Conservation (phyloP, 2,329 filamentous ascomycete genomes). For the Fusarium abutilonis region DNA sequence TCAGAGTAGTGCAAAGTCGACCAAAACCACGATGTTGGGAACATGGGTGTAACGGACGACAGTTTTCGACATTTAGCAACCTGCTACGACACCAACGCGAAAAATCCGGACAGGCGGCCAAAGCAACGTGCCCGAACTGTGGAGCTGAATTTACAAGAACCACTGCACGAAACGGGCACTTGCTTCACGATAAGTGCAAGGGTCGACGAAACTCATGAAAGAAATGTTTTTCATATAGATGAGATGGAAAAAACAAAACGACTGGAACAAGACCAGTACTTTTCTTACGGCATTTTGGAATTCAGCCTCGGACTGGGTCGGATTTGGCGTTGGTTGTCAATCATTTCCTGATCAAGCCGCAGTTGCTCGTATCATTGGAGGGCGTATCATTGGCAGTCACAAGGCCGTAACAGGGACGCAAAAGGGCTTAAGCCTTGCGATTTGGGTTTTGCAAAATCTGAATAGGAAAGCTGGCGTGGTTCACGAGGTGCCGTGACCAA, state of each 20-base stretch:
- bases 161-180: constrained; percentile 85
- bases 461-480: constrained; percentile 27
- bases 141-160: constrained; percentile 94
- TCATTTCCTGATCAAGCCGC: constrained; percentile 22
- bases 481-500: constrained; percentile 25
- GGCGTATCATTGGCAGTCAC: constrained; percentile 38
- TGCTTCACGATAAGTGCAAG: constrained; percentile 92
- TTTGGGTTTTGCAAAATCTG: constrained; percentile 29
- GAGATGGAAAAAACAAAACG: constrained; percentile 11
- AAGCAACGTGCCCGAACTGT: constrained; percentile 89
- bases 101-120: constrained; percentile 89
- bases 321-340: constrained; percentile 26
- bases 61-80: constrained; percentile 97
- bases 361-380: constrained; percentile 33
- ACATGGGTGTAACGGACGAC: constrained; percentile 93
- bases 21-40: constrained; percentile 98
- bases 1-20: constrained; percentile 77
- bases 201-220: constrained; percentile 54
- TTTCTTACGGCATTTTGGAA: constrained; percentile 25
- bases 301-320: constrained; percentile 39
- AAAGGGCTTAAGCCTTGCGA: constrained; percentile 24
- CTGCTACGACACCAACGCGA: constrained; percentile 91
- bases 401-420: constrained; percentile 18
- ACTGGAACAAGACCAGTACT: constrained; percentile 22
- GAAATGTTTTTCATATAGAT: constrained; percentile 12